Base-by-base conservation (phyloP, 495 filamentous ascomycete species). In the Neurospora sp. region DNA sequence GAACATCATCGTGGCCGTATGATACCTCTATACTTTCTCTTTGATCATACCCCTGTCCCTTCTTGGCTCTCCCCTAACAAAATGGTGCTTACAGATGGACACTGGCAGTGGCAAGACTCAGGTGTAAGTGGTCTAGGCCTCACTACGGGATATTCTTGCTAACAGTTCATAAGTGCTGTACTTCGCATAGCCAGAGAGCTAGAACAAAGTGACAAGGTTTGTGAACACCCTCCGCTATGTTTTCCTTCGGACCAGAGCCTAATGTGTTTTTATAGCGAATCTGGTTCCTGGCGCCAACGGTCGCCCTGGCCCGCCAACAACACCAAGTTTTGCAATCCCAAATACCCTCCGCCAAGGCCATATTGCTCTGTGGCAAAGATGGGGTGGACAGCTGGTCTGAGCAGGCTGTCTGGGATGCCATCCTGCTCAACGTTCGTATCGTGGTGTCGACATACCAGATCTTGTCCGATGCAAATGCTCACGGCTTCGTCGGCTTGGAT, bases 81-180 rank as follows among this genome's bases (percentile, higher is more conserved):
- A 44, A 46, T 73, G 40, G 61, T 41, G 1, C 12, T 10, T 11
- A 37, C 73, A 95, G 91, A 97, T 97, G 94, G 94, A 96, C 77
- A 97, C 94, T 0, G 94, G 94, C 2, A 93, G 89, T 78, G 95
- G 95, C 10, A 98, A 98, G 81, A 98, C 95, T 3, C 91, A 92
- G 72, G 90, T 97, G 94, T 94, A 89, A 78, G 88, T 80, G 68
- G n/a, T 27, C 20, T 8, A 7, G 46, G 73, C 39, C 68, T 41
- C 40, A 20, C 37, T 59, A 61, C 40, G 39, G 41, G 20, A 61
- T 74, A 68, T 72, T 76, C 37, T 65, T 70, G 39, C 69, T 77
- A 41, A 77, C 31, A 0, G 11, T 20, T 27, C n/a, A 71, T 31
- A 73, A 95, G 93, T 72, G 94, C 94, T 39, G 82, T 96, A 9